Evolutionary conservation across 805 yeast species (phyloP).

Genomic region (Metschnikowia amazonensis): DNA sequence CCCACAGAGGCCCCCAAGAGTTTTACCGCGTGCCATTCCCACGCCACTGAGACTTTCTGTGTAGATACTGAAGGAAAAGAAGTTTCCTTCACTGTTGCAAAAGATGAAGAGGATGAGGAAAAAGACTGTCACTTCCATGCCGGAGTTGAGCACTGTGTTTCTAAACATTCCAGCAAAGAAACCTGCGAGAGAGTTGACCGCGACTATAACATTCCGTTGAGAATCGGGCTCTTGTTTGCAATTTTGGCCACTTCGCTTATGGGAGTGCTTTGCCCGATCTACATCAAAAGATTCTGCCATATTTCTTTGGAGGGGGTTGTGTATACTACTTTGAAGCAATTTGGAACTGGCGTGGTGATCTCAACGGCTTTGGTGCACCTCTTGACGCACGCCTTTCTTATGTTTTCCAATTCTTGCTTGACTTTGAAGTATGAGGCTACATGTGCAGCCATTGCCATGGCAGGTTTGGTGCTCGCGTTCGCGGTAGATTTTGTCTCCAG

Average conservation of each 20-base stretch:
- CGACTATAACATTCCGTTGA: constrained; percentile 20
- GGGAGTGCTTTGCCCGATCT: constrained; percentile 5
- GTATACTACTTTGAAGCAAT: constrained; percentile 7
- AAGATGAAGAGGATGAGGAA: not conserved
- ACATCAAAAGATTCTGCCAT: not conserved
- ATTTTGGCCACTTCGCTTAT: constrained; percentile 3
- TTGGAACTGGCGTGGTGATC: constrained; percentile 31
- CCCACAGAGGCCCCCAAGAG: not conserved
- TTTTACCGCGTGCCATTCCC: constrained; percentile 7
- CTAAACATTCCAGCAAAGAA: constrained; percentile 7
- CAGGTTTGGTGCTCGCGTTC: constrained; percentile 26
- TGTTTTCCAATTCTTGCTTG: constrained; percentile 27
- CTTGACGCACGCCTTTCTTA: constrained; percentile 26
- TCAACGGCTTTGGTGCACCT: constrained; percentile 34
- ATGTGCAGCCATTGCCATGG: constrained; percentile 27
- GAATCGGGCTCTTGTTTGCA: constrained; percentile 24
- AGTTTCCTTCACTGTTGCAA: constrained; percentile 4
- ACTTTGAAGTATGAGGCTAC: constrained; percentile 25
- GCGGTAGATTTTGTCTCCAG: constrained; percentile 20
- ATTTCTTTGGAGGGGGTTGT: constrained; percentile 5
- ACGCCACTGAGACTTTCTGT: constrained; percentile 7
- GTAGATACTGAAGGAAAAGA: constrained; percentile 2
- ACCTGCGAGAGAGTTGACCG: constrained; percentile 23
- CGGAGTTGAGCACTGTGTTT: constrained; percentile 31
- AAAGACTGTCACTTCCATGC: constrained; percentile 30